Conservation (phyloP, 202 grass and related monocot species). For the Brachypodium distachyon region DNA sequence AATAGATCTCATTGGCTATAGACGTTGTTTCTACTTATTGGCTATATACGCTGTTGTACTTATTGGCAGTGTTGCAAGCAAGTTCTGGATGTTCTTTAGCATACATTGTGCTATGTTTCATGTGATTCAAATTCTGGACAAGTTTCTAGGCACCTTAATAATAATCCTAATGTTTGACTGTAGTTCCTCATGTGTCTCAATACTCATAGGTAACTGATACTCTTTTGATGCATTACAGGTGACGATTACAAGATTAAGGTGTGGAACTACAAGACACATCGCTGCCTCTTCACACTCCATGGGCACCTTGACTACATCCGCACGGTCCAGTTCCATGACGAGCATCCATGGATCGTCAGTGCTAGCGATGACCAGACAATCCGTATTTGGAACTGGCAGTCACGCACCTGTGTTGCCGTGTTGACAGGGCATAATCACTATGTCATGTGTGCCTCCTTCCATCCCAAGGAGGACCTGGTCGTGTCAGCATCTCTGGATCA, state of each 20-base stretch:
- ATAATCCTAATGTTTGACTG: neutral
- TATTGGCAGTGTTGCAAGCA: too few relatives aligned
- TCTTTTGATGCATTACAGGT: conserved; percentile 30
- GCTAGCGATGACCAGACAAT: conserved; percentile 84
- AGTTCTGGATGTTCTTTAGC: neutral
- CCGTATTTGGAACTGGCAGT: conserved; percentile 91
- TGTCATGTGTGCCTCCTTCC: conserved; percentile 90
- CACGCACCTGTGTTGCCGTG: conserved; percentile 69
- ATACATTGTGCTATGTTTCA: too few relatives aligned
- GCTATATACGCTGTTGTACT: too few relatives aligned
- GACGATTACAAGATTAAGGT: conserved; percentile 94
- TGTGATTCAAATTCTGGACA: too few relatives aligned
- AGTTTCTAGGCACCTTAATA: too few relatives aligned
- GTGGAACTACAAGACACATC: conserved; percentile 89
- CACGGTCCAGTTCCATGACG: conserved; percentile 74
- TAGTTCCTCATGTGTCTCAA: neutral
- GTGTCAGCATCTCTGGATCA: conserved; percentile 79
- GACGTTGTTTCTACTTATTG: neutral
- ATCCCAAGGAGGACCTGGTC: conserved; percentile 79
- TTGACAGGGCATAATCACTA: conserved; percentile 92
- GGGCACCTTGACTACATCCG: conserved; percentile 88
- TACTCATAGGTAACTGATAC: too few relatives aligned
- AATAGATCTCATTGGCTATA: neutral
- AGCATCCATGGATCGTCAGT: conserved; percentile 79
- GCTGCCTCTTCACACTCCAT: conserved; percentile 75